A percentile compares a stretch with the other conserved stretches of the same genome.
Conservation (phyloP, 1,284 basidiomycete genomes). For the Microbotryum violaceum region DNA sequence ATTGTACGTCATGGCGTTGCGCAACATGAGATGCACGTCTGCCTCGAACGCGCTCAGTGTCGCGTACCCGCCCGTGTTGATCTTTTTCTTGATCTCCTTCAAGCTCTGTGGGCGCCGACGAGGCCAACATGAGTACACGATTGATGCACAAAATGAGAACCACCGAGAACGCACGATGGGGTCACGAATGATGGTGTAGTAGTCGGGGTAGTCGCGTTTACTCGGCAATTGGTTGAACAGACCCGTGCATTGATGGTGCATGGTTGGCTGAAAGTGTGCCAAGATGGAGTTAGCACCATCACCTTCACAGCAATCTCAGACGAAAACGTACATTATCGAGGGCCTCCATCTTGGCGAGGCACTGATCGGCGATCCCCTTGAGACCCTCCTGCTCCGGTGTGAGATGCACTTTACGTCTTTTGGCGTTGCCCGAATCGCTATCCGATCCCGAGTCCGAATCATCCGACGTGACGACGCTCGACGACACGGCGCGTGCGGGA, state of each 20-base stretch:
- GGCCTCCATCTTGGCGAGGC: constrained; percentile 66
- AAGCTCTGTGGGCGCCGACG: constrained; percentile 48
- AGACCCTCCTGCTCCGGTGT: constrained; percentile 56
- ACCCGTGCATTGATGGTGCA: constrained; percentile 26
- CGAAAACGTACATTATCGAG: constrained; percentile 56
- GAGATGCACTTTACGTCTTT: constrained; percentile 42
- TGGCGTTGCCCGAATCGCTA: constrained; percentile 23
- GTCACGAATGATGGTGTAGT: constrained; percentile 61
- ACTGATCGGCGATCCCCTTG: constrained; percentile 76
- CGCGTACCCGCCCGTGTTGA: constrained; percentile 61
- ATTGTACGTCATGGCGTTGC: constrained; percentile 76
- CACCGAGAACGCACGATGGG: constrained; percentile 52
- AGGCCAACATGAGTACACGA: background rate
- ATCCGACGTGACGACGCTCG: background rate
- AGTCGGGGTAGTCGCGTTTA: constrained; percentile 76
- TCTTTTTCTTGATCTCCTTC: constrained; percentile 75
- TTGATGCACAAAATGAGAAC: background rate
- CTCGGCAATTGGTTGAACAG: constrained; percentile 42
- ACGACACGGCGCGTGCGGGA: background rate
- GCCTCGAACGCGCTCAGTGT: constrained; percentile 62
- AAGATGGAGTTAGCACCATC: constrained; percentile 3
- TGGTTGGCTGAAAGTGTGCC: constrained; percentile 14
- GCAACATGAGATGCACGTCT: constrained; percentile 83
- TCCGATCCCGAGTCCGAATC: background rate
- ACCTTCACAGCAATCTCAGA: constrained; percentile 1